Conservation (phyloP, 768 basidiomycete species). For the Tephrocybe sp. region DNA sequence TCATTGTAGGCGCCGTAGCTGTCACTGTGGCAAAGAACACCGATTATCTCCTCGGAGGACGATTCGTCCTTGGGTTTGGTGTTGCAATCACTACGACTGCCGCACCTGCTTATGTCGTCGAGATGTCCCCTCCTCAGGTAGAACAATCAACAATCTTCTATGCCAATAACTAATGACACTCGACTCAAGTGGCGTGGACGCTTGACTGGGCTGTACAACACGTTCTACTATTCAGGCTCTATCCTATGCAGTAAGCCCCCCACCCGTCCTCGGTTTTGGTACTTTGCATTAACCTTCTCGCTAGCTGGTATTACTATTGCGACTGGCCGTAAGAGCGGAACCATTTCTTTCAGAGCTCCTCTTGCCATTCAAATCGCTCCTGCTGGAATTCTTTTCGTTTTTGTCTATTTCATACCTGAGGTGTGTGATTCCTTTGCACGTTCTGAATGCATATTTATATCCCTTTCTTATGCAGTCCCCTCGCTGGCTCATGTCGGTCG, state of each 20-base stretch:
- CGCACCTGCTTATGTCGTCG: slow-evolving; percentile 50
- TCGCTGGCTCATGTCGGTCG: slow-evolving; percentile 53
- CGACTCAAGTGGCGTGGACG: slow-evolving; percentile 48
- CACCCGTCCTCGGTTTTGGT: neutral
- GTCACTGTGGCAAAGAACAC: slow-evolving; percentile 43
- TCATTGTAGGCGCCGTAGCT: slow-evolving; percentile 42
- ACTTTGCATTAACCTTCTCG: neutral
- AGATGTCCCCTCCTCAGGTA: slow-evolving; percentile 58
- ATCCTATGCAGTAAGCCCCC: slow-evolving; percentile 41
- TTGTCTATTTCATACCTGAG: slow-evolving; percentile 36
- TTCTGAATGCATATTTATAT: neutral
- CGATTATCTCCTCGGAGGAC: slow-evolving; percentile 49
- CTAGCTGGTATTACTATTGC: slow-evolving; percentile 43
- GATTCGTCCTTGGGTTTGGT: slow-evolving; percentile 55
- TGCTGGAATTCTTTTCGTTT: slow-evolving; percentile 36
- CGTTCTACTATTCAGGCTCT: slow-evolving; percentile 46
- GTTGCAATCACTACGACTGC: slow-evolving; percentile 46
- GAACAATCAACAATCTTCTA: neutral
- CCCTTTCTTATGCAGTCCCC: slow-evolving; percentile 39
- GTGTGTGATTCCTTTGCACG: slow-evolving; percentile 16
- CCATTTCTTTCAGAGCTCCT: slow-evolving; percentile 49
- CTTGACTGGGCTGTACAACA: slow-evolving; percentile 43
- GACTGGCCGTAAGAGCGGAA: slow-evolving; percentile 33
- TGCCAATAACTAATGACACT: neutral
- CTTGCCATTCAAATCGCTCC: slow-evolving; percentile 53